A percentile compares a stretch with the other conserved stretches of the same genome.
phyloP scores from a whole-genome alignment of 805 yeast species.

The Starmerella riodocensis region DNA sequence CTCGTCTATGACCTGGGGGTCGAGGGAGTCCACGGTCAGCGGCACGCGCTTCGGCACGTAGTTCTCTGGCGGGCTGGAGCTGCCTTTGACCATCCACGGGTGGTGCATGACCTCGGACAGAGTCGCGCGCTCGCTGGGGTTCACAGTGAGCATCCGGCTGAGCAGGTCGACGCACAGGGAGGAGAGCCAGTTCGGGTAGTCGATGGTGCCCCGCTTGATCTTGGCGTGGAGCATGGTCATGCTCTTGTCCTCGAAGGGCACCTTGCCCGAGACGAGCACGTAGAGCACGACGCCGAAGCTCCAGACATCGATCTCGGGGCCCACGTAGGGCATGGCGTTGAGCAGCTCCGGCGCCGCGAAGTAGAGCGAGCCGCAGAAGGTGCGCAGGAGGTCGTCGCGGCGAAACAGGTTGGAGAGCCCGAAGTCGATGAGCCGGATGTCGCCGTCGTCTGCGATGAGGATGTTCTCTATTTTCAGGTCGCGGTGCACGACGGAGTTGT shows the following conservation, averaged over 20 bases:
- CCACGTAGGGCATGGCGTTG: slow-evolving; percentile 81
- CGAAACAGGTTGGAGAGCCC: slow-evolving; percentile 84
- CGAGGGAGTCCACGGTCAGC: slow-evolving; percentile 46
- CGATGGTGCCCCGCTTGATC: slow-evolving; percentile 83
- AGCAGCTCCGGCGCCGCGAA: slow-evolving; percentile 97
- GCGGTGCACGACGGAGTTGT: slow-evolving; percentile 89
- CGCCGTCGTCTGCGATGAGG: slow-evolving; percentile 86
- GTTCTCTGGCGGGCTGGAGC: slow-evolving; percentile 54
- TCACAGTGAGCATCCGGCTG: slow-evolving; percentile 82
- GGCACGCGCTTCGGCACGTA: slow-evolving; percentile 73
- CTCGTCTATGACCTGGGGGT: slow-evolving; percentile 51
- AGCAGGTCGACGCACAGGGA: slow-evolving; percentile 67
- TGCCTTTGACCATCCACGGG: slow-evolving; percentile 92
- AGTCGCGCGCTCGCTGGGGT: slow-evolving; percentile 67
- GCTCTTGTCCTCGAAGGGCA: slow-evolving; percentile 92
- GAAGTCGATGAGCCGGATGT: slow-evolving; percentile 88
- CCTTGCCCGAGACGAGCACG: slow-evolving; percentile 93
- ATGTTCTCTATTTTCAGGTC: slow-evolving; percentile 94
- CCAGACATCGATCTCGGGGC: slow-evolving; percentile 98
- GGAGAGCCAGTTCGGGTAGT: slow-evolving; percentile 73
- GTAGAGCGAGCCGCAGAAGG: slow-evolving; percentile 93
- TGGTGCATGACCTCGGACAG: slow-evolving; percentile 68
- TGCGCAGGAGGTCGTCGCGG: slow-evolving; percentile 57
- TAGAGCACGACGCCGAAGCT: slow-evolving; percentile 93
- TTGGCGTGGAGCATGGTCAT: slow-evolving; percentile 86